Percentiles rank a stretch among this genome's conserved stretches.
These are phyloP conservation scores for Breviolum minutum DNA, from an alignment of 73 alveolate species.

Conservation along the genomic window DNA sequence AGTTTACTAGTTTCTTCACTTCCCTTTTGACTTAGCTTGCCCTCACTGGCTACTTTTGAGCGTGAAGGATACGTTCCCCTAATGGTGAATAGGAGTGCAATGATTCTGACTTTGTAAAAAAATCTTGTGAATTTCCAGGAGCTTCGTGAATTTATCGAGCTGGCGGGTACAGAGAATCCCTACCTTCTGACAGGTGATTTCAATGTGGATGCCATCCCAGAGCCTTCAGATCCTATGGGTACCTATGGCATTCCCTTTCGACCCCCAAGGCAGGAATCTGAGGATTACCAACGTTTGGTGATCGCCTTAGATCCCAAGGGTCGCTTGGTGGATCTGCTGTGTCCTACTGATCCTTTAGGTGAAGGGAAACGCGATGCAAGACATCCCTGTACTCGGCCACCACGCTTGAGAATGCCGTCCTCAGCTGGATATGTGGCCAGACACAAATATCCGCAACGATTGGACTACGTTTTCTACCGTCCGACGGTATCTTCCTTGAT, in stretches of 20 bases:
- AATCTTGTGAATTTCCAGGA: not conserved
- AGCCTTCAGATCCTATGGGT: constrained; percentile 94
- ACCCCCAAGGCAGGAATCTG: constrained; percentile 82
- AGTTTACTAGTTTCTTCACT: no score
- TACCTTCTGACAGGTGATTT: constrained; percentile 73
- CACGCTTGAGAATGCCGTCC: constrained; percentile 81
- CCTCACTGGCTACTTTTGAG: not conserved
- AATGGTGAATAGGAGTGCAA: not conserved
- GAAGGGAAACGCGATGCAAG: not conserved
- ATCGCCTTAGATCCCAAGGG: constrained; percentile 73
- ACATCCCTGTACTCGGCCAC: constrained; percentile 91
- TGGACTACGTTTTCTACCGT: constrained; percentile 87
- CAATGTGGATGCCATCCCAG: constrained; percentile 89
- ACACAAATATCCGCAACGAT: constrained; percentile 84
- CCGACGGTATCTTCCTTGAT: constrained; percentile 65
- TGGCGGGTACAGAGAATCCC: constrained; percentile 81
- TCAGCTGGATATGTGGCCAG: constrained; percentile 87
- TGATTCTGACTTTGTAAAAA: no score
- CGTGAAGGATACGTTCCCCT: not conserved
- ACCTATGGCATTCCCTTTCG: constrained; percentile 89
- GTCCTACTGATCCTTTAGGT: constrained; percentile 38
- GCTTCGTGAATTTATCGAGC: constrained; percentile 73
- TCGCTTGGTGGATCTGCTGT: constrained; percentile 78
- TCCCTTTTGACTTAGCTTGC: not conserved
- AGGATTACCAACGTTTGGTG: constrained; percentile 79